These are phyloP conservation scores for Lentinula novae-zelandiae DNA, from an alignment of 1,284 basidiomycete genomes.

Conservation along the genomic window DNA sequence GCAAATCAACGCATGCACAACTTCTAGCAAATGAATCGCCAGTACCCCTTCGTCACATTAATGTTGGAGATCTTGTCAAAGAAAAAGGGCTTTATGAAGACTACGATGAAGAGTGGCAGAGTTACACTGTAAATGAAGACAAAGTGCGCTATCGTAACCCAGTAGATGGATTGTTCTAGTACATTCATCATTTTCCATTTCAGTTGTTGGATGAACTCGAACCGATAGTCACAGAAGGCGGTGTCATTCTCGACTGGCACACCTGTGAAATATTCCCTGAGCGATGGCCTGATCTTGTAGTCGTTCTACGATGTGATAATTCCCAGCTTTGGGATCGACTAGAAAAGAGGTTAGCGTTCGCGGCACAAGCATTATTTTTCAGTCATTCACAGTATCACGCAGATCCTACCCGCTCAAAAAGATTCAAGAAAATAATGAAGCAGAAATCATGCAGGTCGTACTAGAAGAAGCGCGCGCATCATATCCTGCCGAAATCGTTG, in stretches of 20 bases:
- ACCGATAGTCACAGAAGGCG: constrained; percentile 61
- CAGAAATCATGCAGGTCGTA: constrained; percentile 96
- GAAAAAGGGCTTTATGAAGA: constrained; percentile 79
- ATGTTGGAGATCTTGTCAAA: constrained; percentile 89
- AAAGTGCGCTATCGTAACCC: constrained; percentile 47
- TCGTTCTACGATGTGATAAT: constrained; percentile 91
- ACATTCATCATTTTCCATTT: neutral
- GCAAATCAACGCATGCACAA: constrained; percentile 89
- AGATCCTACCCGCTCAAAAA: constrained; percentile 91
- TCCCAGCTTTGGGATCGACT: constrained; percentile 87
- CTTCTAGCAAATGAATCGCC: constrained; percentile 69
- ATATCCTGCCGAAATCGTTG: constrained; percentile 83
- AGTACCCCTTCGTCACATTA: constrained; percentile 75
- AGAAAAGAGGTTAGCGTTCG: constrained; percentile 77
- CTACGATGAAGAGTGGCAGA: constrained; percentile 93
- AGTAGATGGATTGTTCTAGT: neutral
- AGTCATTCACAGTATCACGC: constrained; percentile 8
- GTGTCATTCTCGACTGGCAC: constrained; percentile 96
- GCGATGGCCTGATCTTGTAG: constrained; percentile 95
- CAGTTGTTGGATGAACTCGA: constrained; percentile 90
- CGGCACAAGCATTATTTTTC: constrained; percentile 3
- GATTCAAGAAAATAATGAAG: constrained; percentile 97
- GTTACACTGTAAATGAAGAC: constrained; percentile 94
- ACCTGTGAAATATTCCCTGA: constrained; percentile 95
- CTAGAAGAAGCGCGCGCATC: constrained; percentile 85